These are phyloP conservation scores for Corymbia maculata DNA, from an alignment of 345 rosid genomes.

Conservation along the genomic window DNA sequence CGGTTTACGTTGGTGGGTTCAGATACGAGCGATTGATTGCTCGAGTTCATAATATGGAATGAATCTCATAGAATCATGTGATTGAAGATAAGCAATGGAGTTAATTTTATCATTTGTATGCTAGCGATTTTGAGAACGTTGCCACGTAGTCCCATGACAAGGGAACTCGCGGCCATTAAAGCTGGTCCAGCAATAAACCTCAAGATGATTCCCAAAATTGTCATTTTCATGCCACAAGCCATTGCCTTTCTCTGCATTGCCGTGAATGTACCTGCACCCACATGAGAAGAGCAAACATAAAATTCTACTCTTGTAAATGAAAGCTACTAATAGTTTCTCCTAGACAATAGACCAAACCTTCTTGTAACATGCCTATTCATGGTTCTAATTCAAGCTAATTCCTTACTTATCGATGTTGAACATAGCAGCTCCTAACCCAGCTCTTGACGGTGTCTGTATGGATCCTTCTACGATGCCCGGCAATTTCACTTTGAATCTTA, in stretches of 20 bases:
- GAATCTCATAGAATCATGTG: neutral
- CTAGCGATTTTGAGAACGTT: constrained; percentile 20
- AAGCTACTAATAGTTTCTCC: neutral
- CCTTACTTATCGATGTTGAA: constrained; percentile 63
- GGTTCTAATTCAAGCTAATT: neutral
- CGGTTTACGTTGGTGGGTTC: neutral
- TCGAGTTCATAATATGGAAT: neutral
- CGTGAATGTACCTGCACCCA: constrained; percentile 72
- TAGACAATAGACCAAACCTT: neutral
- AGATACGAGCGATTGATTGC: neutral
- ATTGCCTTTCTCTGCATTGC: constrained; percentile 64
- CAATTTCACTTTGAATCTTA: constrained; percentile 73
- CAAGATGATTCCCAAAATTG: constrained; percentile 20
- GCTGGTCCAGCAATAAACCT: constrained; percentile 30
- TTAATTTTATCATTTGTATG: constrained; percentile 11
- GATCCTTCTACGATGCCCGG: constrained; percentile 74
- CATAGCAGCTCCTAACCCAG: constrained; percentile 83
- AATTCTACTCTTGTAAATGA: neutral
- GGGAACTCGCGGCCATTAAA: constrained; percentile 13
- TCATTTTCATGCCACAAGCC: constrained; percentile 52
- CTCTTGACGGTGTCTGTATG: constrained; percentile 63
- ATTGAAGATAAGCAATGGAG: neutral
- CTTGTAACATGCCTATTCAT: neutral
- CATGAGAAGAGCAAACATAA: neutral
- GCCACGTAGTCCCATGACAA: constrained; percentile 20